Evolutionary conservation across 2,329 filamentous ascomycete species (phyloP).

Genomic region (Tricladium varicosporioides): DNA sequence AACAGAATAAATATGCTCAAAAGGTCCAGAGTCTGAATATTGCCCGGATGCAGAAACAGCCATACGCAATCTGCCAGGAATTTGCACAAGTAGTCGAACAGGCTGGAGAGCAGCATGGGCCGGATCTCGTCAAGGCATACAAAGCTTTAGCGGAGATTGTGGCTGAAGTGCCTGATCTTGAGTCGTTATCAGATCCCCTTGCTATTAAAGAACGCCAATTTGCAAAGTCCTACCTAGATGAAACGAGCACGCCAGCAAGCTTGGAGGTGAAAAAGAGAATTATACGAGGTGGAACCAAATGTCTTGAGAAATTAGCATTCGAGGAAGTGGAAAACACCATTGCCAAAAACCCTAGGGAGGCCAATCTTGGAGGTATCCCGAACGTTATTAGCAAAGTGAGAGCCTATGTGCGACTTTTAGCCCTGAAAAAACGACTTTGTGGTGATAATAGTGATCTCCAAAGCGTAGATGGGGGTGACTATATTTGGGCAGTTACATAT

Average conservation of each 20-base stretch:
- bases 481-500: conserved; percentile 91
- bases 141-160: conserved; percentile 77
- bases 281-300: conserved; percentile 73
- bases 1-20: conserved; percentile 77
- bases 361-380: conserved; percentile 84
- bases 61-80: conserved; percentile 73
- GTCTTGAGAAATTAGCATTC: conserved; percentile 80
- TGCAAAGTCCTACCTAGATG: conserved; percentile 73
- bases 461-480: conserved; percentile 70
- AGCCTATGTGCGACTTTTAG: conserved; percentile 82
- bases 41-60: conserved; percentile 61
- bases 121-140: conserved; percentile 79
- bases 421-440: conserved; percentile 77
- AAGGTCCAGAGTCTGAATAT: conserved; percentile 78
- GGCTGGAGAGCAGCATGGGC: conserved; percentile 67
- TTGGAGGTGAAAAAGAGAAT: conserved; percentile 75
- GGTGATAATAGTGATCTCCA: conserved; percentile 80
- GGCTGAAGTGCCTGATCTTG: conserved; percentile 63
- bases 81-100: conserved; percentile 72
- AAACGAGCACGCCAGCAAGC: conserved; percentile 62
- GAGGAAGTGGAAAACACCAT: conserved; percentile 74
- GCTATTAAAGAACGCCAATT: conserved; percentile 75
- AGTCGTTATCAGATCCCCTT: conserved; percentile 57
- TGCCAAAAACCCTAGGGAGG: conserved; percentile 80
- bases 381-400: conserved; percentile 87